Evolutionary conservation across 257 asterid species (phyloP).

Genomic region (Petunia secreta): DNA sequence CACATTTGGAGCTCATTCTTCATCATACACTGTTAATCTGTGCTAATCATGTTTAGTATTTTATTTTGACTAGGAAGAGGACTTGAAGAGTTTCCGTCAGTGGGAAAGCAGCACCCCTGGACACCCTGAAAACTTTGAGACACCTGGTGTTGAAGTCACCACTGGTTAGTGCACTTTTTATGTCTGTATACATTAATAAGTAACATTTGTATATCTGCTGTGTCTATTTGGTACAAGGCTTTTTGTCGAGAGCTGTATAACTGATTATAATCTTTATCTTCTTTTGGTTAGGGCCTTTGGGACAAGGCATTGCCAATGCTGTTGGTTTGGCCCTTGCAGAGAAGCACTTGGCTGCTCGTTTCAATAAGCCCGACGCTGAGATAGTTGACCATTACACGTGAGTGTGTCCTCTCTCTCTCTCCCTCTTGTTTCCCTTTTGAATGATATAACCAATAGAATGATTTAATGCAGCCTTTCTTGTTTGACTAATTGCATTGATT

Average conservation of each 20-base stretch:
- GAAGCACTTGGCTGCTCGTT: slow-evolving; percentile 84
- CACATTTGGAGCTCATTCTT: slow-evolving; percentile 30
- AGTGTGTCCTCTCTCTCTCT: slow-evolving; percentile 22
- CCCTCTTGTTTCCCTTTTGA: background rate
- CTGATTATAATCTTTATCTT: slow-evolving; percentile 29
- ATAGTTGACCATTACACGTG: slow-evolving; percentile 90
- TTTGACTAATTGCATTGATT: slow-evolving; percentile 35
- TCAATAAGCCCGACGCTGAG: slow-evolving; percentile 74
- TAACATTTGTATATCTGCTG: background rate
- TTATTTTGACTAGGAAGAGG: slow-evolving; percentile 62
- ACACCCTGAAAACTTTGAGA: slow-evolving; percentile 90
- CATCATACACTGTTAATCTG: background rate
- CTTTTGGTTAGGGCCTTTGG: slow-evolving; percentile 71
- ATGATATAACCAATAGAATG: background rate
- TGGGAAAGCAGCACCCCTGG: slow-evolving; percentile 92
- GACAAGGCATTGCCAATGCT: slow-evolving; percentile 90
- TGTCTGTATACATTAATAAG: background rate
- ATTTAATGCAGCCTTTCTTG: slow-evolving; percentile 22
- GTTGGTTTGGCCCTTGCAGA: slow-evolving; percentile 93
- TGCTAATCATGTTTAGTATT: slow-evolving; percentile 25
- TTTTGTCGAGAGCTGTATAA: slow-evolving; percentile 5
- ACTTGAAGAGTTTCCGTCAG: slow-evolving; percentile 78
- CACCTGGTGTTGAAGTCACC: slow-evolving; percentile 93
- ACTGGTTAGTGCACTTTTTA: slow-evolving; percentile 54
- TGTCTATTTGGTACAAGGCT: slow-evolving; percentile 14